Percentiles rank a stretch among this genome's conserved stretches.
phyloP scores from a whole-genome alignment of 345 rosid species.

The Euphorbia peplus region DNA sequence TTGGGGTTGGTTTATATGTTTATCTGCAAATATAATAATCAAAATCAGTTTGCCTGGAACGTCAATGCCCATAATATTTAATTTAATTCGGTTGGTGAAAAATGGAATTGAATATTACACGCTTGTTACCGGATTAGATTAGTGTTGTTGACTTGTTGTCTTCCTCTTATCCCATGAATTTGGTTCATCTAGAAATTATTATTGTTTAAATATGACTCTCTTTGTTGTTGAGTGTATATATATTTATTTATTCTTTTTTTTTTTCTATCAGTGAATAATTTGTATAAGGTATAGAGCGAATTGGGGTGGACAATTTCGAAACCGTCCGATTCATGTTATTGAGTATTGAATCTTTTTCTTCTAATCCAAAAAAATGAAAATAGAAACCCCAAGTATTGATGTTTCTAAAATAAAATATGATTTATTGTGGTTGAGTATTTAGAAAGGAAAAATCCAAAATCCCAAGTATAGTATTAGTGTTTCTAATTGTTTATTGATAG shows the following conservation, averaged over 20 bases:
- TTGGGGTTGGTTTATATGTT: neutral
- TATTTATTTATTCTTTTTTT: neutral
- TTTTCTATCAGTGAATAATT: neutral
- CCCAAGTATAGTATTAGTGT: no score
- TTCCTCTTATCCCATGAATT: no score
- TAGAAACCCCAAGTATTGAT: neutral
- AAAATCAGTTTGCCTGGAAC: neutral
- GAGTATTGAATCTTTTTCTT: neutral
- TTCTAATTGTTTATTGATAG: no score
- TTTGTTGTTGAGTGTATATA: no score
- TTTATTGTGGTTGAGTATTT: no score
- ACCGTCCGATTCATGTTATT: neutral
- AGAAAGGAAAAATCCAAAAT: no score
- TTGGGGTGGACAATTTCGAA: neutral
- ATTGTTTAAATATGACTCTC: no score
- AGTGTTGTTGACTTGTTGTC: neutral
- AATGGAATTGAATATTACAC: neutral
- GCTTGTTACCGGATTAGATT: neutral
- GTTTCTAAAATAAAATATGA: neutral
- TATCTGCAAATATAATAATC: neutral
- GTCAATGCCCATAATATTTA: neutral
- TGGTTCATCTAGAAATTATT: neutral
- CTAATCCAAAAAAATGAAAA: no score
- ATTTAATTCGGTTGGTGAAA: neutral
- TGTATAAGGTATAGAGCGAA: neutral